Percentiles rank a stretch among this genome's conserved stretches.
Conservation (phyloP, 345 rosid species). For the Dovyalis caffra region DNA sequence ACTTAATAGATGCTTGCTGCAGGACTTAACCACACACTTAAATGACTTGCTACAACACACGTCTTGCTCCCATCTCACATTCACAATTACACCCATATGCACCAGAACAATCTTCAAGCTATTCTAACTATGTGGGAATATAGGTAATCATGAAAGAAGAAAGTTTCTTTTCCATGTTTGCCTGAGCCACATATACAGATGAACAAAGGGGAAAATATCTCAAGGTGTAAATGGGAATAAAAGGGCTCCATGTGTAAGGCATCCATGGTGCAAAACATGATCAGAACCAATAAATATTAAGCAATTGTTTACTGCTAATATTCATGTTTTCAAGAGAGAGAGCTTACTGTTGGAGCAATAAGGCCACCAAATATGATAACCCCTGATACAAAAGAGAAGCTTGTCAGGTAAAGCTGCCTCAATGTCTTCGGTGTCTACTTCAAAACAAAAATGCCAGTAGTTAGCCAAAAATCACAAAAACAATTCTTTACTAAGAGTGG, state of each 20-base stretch:
- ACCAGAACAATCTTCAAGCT: background rate
- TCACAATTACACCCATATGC: background rate
- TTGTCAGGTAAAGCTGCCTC: constrained; percentile 80
- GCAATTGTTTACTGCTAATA: background rate
- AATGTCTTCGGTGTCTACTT: constrained; percentile 74
- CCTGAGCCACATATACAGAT: background rate
- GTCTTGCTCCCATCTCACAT: background rate
- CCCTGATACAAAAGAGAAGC: constrained; percentile 66
- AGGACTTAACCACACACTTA: background rate
- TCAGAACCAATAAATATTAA: too few relatives aligned
- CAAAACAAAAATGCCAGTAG: constrained; percentile 11
- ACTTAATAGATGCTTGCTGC: background rate
- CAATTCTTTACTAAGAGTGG: too few relatives aligned
- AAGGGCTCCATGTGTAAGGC: background rate
- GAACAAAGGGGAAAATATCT: too few relatives aligned
- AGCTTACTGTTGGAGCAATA: constrained; percentile 83
- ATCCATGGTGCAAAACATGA: background rate
- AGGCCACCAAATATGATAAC: constrained; percentile 87
- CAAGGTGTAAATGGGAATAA: background rate
- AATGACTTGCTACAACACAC: background rate
- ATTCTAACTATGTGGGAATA: background rate
- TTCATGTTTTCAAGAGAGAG: background rate
- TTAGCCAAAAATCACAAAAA: background rate
- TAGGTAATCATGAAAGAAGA: background rate
- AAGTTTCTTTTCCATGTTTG: background rate